A percentile compares a stretch with the other conserved stretches of the same genome.
Evolutionary conservation across 139 green algal species (phyloP).

Genomic region (Chlorella ohadii): DNA sequence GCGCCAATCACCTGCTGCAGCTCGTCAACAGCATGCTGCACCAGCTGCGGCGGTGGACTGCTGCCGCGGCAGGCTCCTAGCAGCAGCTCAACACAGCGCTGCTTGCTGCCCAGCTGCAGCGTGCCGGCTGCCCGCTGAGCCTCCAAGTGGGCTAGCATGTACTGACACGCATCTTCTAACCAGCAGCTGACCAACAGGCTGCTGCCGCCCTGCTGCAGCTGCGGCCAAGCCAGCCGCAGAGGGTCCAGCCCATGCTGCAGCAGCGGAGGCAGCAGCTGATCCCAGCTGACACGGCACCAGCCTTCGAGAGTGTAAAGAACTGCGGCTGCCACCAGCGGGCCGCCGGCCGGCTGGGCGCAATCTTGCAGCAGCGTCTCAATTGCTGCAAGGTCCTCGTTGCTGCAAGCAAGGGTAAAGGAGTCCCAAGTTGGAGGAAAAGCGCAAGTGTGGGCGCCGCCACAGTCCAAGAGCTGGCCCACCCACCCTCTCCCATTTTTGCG

Average conservation of each 20-base stretch:
- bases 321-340: too few relatives aligned
- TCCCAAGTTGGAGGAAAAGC: not conserved
- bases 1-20: not conserved
- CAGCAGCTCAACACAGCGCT: not conserved
- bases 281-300: not conserved
- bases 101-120: constrained; percentile 3
- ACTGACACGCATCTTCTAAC: not conserved
- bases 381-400: not conserved
- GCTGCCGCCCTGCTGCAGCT: too few relatives aligned
- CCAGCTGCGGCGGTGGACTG: not conserved
- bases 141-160: not conserved
- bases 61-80: not conserved
- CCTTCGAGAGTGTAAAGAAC: too few relatives aligned
- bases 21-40: not conserved
- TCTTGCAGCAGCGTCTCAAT: not conserved
- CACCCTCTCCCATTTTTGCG: not conserved
- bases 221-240: not conserved
- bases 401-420: not conserved
- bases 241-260: not conserved
- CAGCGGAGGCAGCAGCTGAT: not conserved
- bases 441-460: too few relatives aligned
- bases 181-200: not conserved
- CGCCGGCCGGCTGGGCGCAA: not conserved
- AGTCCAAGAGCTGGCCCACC: too few relatives aligned
- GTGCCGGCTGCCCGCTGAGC: not conserved